A percentile compares a stretch with the other conserved stretches of the same genome.
phyloP scores from a whole-genome alignment of 2,329 filamentous ascomycete species.

The Cylindrodendrum hubeiense region DNA sequence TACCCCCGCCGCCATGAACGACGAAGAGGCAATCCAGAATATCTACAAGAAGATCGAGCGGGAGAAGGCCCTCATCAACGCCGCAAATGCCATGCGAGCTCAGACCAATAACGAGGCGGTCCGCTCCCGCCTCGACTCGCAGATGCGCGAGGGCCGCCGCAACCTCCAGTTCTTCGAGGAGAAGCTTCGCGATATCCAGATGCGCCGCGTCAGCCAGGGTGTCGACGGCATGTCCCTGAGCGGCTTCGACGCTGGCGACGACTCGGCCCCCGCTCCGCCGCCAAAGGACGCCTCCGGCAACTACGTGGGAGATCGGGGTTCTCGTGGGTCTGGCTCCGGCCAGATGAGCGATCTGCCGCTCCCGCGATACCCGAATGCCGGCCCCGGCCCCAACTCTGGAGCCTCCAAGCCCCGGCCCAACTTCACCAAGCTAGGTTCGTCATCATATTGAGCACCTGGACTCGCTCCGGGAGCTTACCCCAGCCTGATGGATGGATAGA shows the following conservation, averaged over 20 bases:
- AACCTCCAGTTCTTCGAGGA: slow-evolving; percentile 98
- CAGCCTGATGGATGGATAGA: slow-evolving; percentile 4
- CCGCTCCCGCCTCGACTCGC: slow-evolving; percentile 88
- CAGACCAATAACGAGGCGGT: slow-evolving; percentile 95
- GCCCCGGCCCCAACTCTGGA: slow-evolving; percentile 72
- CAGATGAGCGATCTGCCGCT: slow-evolving; percentile 81
- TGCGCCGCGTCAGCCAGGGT: slow-evolving; percentile 79
- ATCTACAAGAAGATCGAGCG: slow-evolving; percentile 98
- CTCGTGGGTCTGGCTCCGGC: slow-evolving; percentile 67
- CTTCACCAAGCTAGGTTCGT: slow-evolving; percentile 93
- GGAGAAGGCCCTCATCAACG: slow-evolving; percentile 94
- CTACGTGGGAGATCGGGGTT: slow-evolving; percentile 64
- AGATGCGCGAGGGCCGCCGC: slow-evolving; percentile 92
- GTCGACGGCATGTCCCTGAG: slow-evolving; percentile 74
- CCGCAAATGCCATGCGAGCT: slow-evolving; percentile 93
- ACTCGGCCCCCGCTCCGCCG: slow-evolving; percentile 73
- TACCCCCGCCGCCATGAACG: slow-evolving; percentile 67
- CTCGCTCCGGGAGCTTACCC: not conserved
- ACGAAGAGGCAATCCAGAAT: slow-evolving; percentile 77
- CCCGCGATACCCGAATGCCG: slow-evolving; percentile 81
- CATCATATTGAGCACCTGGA: slow-evolving; percentile 13
- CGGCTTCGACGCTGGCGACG: slow-evolving; percentile 56
- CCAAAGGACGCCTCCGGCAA: slow-evolving; percentile 74
- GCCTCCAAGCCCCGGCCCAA: slow-evolving; percentile 85
- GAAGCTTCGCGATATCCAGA: slow-evolving; percentile 87